Evolutionary conservation across 164 flowering plant species (phyloP), one percentile per base, ranked within the genome.

Genomic region (Vitis rotundifolia): DNA sequence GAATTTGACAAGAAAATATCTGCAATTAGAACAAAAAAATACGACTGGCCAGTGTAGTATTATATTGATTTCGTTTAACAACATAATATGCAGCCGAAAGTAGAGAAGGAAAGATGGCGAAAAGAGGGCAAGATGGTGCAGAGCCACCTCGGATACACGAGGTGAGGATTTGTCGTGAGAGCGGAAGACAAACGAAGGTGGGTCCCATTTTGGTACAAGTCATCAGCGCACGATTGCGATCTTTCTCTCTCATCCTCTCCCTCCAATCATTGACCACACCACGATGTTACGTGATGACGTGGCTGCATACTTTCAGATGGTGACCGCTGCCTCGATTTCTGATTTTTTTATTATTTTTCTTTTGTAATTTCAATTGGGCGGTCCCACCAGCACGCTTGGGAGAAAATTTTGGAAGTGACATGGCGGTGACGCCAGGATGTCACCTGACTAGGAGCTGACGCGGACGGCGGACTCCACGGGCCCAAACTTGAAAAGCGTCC

Each of bases 101-200:
- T 0, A 4, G 44, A 31, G 44, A 31, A 31, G 7, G 44, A 5
- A 15, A 55, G 26, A 16, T 14, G 58, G 58, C 18, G 16, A n/a
- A 54, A 54, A 1, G 16, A 14, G 22, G 22, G 22, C 22, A 19
- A 19, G n/a, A n/a, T 1, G 16, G 59, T 55, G 11, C 59, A 55
- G 8, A 22, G 59, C 75, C 75, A 72, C 75, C 61, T 66, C 29
- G 75, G 75, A 66, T 66, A 66, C 70, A 72, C 75, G 70, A 72
- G 66, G 75, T 49, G 22, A 60, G 44, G 4, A 59, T 12, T 37
- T 49, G 69, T 72, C 70, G 26, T 14, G n/a, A 60, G 18, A 2
- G 70, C 9, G 67, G 51, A 66, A 70, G 44, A 66, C 26, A 44
- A 28, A 8, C 0, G 11, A 9, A 18, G n/a, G 16, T 3, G 26